A percentile compares a stretch with the other conserved stretches of the same genome.
Evolutionary conservation across 345 rosid species (phyloP).

Genomic region (Aquilaria malaccensis): DNA sequence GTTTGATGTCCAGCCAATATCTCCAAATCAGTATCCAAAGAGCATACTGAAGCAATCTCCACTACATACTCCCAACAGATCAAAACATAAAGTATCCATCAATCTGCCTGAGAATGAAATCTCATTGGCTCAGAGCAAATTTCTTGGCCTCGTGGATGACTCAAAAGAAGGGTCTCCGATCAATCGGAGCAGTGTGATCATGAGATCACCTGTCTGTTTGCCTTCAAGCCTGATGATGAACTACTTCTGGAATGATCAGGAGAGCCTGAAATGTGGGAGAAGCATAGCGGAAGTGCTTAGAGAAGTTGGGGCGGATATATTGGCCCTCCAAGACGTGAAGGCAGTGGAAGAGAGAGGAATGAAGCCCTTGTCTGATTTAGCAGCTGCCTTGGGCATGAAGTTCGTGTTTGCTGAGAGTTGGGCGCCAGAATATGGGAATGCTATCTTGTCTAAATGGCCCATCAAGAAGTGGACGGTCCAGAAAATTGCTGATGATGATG

Average conservation of each 20-base stretch:
- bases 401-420: conserved; percentile 90
- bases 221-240: conserved; percentile 41
- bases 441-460: conserved; percentile 77
- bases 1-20: conserved; percentile 12
- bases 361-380: conserved; percentile 87
- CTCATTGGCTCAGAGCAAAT: conserved; percentile 54
- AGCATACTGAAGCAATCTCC: conserved; percentile 91
- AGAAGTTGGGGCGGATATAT: conserved; percentile 75
- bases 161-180: conserved; percentile 32
- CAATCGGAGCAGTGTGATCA: conserved; percentile 44
- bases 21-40: conserved; percentile 33
- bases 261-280: conserved; percentile 40
- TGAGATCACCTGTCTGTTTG: conserved; percentile 82
- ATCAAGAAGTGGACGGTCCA: conserved; percentile 74
- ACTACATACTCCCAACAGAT: conserved; percentile 27
- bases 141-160: conserved; percentile 36
- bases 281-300: conserved; percentile 73
- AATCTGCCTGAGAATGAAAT: conserved; percentile 95
- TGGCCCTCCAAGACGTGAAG: conserved; percentile 86
- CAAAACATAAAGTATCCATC: conserved; percentile 67
- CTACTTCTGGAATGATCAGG: conserved; percentile 31
- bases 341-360: conserved; percentile 81
- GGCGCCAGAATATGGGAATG: conserved; percentile 94
- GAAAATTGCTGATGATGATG: conserved; percentile 73
- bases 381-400: conserved; percentile 69